Base-by-base conservation (phyloP, 192 early-diverging fungal species). In the Coemansia sp. region DNA sequence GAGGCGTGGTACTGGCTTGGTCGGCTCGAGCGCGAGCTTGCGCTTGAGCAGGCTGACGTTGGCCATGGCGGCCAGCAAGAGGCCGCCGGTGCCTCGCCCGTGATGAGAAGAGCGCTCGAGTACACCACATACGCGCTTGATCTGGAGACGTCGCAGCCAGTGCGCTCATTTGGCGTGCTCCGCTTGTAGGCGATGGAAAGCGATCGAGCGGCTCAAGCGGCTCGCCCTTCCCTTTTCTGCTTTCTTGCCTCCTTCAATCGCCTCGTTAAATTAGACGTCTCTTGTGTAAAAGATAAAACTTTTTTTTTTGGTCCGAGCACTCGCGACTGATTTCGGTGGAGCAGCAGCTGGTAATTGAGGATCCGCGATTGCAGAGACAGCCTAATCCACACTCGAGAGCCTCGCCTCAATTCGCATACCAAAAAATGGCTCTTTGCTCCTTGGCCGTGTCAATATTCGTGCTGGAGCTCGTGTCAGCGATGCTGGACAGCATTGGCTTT, bases 381-480 rank as follows among this genome's bases (percentile, higher is more conserved):
- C 7, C 27, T 5, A 54, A n/a, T 54, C 29, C 15, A n/a, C 51
- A 32, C 20, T 37, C 19, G 2, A 5, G 32, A 35, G 32, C 32
- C 4, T 11, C 37, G 10, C 6, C 37, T 38, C 37, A 35, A 38
- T 58, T 35, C 32, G 35, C 35, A 14, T 15, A 3, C 14, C 11
- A 4, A 4, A 58, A 15, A 45, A 77, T 64, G 67, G 35, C 43
- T 12, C 40, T 66, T 47, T 86, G 87, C 80, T 79, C 77, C 56
- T 76, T 91, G 58, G 80, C 85, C 2, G 54, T 88, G 41, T 57
- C 70, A 32, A 83, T 93, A 46, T 76, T 90, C 25, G 59, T 88
- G 46, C 72, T 93, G 29, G 91, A 90, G 60, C 68, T 88, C 24
- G 53, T 87, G 39, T 87, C 91, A 56, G 88, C 87, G 60, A 62